phyloP scores from a whole-genome alignment of 805 yeast genomes.

The Saccharomycopsis vini region DNA sequence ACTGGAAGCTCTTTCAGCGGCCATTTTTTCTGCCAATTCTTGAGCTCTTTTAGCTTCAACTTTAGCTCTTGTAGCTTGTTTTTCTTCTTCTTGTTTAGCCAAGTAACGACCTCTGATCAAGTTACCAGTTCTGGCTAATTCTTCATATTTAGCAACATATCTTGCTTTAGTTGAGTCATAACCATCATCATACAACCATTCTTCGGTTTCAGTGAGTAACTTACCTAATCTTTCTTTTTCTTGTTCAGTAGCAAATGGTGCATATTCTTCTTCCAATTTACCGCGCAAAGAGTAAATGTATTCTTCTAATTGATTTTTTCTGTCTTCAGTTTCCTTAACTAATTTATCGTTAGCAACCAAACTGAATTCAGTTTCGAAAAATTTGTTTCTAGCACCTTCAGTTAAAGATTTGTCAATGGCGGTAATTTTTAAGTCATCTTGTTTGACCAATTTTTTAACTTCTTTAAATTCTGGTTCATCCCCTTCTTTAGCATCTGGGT shows the following conservation, averaged over 20 bases:
- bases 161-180: conserved; percentile 93
- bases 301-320: conserved; percentile 96
- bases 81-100: conserved; percentile 91
- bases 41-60: conserved; percentile 81
- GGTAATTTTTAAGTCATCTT: conserved; percentile 60
- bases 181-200: conserved; percentile 97
- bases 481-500: conserved; percentile 40
- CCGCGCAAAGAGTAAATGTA: conserved; percentile 96
- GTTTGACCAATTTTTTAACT: conserved; percentile 91
- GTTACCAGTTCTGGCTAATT: conserved; percentile 90
- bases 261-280: conserved; percentile 86
- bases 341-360: conserved; percentile 87
- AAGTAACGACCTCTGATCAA: conserved; percentile 90
- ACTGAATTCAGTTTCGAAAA: conserved; percentile 75
- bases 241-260: conserved; percentile 79
- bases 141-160: conserved; percentile 96
- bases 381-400: conserved; percentile 43
- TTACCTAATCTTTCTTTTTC: conserved; percentile 70
- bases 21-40: conserved; percentile 74
- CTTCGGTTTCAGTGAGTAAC: conserved; percentile 80
- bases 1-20: conserved; percentile 62
- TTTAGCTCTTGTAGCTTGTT: conserved; percentile 77
- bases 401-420: conserved; percentile 57
- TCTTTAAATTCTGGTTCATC: conserved; percentile 80
- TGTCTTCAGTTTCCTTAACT: conserved; percentile 97